Base-by-base conservation (phyloP, 2,329 filamentous ascomycete genomes). In the Fusarium graminum region DNA sequence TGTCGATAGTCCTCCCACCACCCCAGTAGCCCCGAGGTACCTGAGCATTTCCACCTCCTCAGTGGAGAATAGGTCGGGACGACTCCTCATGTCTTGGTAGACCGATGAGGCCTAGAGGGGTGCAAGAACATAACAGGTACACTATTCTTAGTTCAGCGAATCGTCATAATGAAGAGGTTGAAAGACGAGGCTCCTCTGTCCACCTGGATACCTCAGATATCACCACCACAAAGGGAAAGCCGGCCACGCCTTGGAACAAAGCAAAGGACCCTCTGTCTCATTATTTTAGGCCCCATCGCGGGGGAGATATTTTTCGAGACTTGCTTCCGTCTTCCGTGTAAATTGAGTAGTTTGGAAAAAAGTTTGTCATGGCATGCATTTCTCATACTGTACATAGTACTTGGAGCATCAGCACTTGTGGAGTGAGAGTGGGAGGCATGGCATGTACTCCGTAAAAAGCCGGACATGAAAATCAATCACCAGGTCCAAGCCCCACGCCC, bases 331-430 rank as follows among this genome's bases (percentile, higher is more conserved):
- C 16, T 17, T 71, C 54, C 63, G 42, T 60, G 58, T 60, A 61
- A 71, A 65, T 58, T 60, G 63, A 71, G 64, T 58, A 42, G 58
- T 68, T 73, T 64, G 60, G 59, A 70, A 73, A 69, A 70, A 62
- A 62, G 71, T 73, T 73, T 73, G 71, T 73, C 71, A 73, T 73
- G 71, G 32, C 28, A 59, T 72, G 65, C 61, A 68, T 55, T 63
- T n/a, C 16, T 4, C 34, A 36, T 36, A n/a, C 34, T 36, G 16
- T 36, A 29, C 28, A 51, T 52, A 41, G 61, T 61, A 59, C 53
- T 68, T 57, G 45, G 43, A 54, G 56, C 69, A 73, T 73, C 70
- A 73, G 70, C 69, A 54, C 58, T 64, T 70, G 71, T 71, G 71
- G 71, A 73, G 65, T 56, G 70, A 72, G 66, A 68, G 71, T 72